Evolutionary conservation across 78 protist genomes (phyloP).

Genomic region (Paulinella micropora): DNA sequence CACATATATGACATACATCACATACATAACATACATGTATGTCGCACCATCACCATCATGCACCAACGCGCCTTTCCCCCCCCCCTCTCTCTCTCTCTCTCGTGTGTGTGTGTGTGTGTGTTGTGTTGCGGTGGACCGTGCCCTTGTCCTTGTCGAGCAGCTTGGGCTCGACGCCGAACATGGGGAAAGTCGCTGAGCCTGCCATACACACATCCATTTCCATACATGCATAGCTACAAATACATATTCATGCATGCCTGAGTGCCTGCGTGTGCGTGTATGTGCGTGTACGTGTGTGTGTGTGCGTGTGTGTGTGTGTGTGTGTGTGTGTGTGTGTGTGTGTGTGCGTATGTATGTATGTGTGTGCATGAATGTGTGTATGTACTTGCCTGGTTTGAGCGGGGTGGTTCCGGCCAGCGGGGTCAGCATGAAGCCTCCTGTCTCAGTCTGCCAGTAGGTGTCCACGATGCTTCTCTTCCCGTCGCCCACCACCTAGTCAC

Average conservation of each 20-base stretch:
- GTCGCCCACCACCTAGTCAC: no score
- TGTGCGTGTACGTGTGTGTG: not conserved
- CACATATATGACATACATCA: no score
- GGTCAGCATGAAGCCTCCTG: slow-evolving; percentile 77
- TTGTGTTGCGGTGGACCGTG: no score
- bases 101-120: no score
- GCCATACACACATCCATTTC: not conserved
- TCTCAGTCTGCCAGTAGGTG: slow-evolving; percentile 94
- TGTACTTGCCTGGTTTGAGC: slow-evolving; percentile 46
- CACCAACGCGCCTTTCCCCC: no score
- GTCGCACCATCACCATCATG: no score
- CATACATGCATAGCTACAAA: not conserved
- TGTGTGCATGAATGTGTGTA: not conserved
- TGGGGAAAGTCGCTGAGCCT: slow-evolving; percentile 76
- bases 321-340: not conserved
- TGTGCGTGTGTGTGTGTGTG: not conserved
- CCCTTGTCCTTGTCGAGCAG: slow-evolving; percentile 54
- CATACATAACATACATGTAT: no score
- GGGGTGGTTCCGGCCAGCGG: slow-evolving; percentile 79
- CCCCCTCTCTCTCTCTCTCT: no score
- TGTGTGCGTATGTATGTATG: not conserved
- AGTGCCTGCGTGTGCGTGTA: not conserved
- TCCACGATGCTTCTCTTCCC: no score
- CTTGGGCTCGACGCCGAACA: slow-evolving; percentile 73
- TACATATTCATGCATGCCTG: not conserved